Base-by-base conservation (phyloP, 148 eudicot species). In the Heliamphora exappendiculata region DNA sequence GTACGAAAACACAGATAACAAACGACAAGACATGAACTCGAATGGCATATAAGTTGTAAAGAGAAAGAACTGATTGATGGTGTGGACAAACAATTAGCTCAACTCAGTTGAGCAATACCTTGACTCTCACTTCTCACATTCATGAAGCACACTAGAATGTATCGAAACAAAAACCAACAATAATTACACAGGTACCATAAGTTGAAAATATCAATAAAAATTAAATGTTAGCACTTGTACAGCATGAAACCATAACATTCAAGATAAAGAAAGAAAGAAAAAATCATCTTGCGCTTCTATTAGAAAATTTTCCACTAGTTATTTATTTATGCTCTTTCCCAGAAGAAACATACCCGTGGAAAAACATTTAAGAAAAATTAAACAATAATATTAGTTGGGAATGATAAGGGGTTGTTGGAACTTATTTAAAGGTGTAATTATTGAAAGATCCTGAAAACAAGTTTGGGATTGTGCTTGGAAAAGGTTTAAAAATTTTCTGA, bases 11-110 rank as follows among this genome's bases (percentile, higher is more conserved):
- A 60, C 6, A 26, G 19, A 62, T 20, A 55, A 57, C 34, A 41
- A 37, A 74, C 45, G 69, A 74, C 20, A 60, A 6, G 16, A 58
- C 33, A 73, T 36, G 65, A 74, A 39, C 54, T 37, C 5, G 59
- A 26, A 57, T 2, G 19, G 55, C 17, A 26, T 55, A 42, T 58
- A 44, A 29, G 5, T 59, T 26, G 14, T 28, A 58, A 37, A 55
- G 10, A 74, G 76, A 59, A 42, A 42, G 41, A 55, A 4, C 39
- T 10, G 22, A 54, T 57, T 16, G 39, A 57, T 24, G 57, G 57
- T 37, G 41, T 37, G 41, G 24, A 14, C n/a, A 73, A 59, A 34
- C 7, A 73, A 33, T 72, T 16, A 51, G 34, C 63, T 54, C 75
- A 54, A 33, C 28, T 72, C 29, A 54, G 65, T 36, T 20, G 49